Evolutionary conservation across 1,284 basidiomycete genomes (phyloP).

Genomic region (Leccinum griseonigrum): DNA sequence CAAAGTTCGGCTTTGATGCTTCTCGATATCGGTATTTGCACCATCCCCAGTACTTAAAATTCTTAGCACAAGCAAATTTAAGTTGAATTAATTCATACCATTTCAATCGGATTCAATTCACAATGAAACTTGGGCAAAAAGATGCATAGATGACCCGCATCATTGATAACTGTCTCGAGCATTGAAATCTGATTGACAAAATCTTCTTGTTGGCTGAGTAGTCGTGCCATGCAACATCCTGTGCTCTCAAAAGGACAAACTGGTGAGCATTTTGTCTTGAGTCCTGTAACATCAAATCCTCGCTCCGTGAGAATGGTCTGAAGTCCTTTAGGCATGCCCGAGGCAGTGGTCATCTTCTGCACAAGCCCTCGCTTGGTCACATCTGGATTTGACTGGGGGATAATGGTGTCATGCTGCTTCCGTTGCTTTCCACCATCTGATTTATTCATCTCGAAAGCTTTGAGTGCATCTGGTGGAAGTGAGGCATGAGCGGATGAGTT

Average conservation of each 20-base stretch:
- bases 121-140: neutral
- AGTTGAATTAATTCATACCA: neutral
- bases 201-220: neutral
- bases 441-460: neutral
- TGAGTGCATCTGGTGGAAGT: neutral
- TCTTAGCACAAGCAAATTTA: neutral
- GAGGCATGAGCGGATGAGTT: neutral
- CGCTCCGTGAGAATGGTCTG: neutral
- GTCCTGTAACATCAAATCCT: neutral
- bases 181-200: neutral
- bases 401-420: neutral
- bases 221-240: neutral
- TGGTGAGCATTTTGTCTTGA: neutral
- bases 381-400: neutral
- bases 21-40: neutral
- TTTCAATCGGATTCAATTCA: neutral
- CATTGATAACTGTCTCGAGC: constrained; percentile 25
- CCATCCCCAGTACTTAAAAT: neutral
- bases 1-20: neutral
- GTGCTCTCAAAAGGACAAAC: neutral
- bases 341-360: neutral
- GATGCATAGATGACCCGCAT: neutral
- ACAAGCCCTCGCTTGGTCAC: neutral
- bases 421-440: neutral
- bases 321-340: neutral